Conservation (phyloP, 164 flowering plant species). For the Tinospora cordifolia region DNA sequence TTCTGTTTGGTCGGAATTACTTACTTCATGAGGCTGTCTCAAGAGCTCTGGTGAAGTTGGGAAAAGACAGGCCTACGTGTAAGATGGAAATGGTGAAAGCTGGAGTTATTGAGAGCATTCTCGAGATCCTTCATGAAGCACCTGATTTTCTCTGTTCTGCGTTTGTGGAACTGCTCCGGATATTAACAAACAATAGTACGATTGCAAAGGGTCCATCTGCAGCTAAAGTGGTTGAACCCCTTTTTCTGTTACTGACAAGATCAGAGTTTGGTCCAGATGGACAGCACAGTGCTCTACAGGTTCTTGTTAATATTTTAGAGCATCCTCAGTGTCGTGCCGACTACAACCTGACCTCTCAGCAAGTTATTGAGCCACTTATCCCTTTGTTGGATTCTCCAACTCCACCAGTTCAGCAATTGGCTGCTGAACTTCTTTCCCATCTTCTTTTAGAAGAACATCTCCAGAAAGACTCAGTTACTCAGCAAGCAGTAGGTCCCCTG, state of each 20-base stretch:
- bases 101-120: conserved; percentile 77
- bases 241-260: conserved; percentile 60
- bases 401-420: conserved; percentile 80
- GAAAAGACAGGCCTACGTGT: conserved; percentile 93
- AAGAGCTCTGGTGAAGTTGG: conserved; percentile 86
- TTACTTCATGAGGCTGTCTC: conserved; percentile 82
- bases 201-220: conserved; percentile 93
- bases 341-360: conserved; percentile 58
- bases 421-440: conserved; percentile 94
- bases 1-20: conserved; percentile 75
- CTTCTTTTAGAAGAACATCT: conserved; percentile 81
- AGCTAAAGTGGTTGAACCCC: conserved; percentile 90
- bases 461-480: conserved; percentile 71
- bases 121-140: conserved; percentile 81
- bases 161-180: conserved; percentile 84
- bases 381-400: conserved; percentile 78
- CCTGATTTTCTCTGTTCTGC: conserved; percentile 92
- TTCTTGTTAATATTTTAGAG: conserved; percentile 89
- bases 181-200: conserved; percentile 82
- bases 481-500: conserved; percentile 84
- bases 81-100: conserved; percentile 98
- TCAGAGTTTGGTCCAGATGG: conserved; percentile 87
- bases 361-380: conserved; percentile 77
- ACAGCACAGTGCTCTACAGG: conserved; percentile 89
- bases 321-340: conserved; percentile 85